Evolutionary conservation across 306 rosid species (phyloP), one percentile per base, ranked within the genome.

Genomic region (Cotoneaster glaucophyllus): DNA sequence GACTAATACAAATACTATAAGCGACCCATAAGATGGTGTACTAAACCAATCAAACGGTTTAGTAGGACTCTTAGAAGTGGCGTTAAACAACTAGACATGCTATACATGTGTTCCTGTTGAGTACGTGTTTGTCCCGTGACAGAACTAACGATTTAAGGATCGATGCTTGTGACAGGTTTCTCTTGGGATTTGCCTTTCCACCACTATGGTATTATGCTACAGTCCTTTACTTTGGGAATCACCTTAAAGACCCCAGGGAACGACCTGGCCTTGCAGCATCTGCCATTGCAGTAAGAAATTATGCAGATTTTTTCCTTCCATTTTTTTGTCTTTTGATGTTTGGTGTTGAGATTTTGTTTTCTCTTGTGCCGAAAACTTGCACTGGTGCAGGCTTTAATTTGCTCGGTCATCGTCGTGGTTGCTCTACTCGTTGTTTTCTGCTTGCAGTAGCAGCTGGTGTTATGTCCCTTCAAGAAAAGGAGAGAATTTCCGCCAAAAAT

Each of bases 191-290:
- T 64, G 87, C 26, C 28, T 80, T 84, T 80, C 82, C 87, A 37
- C 87, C 82, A 8, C 53, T 77, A 8, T 84, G 84, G 87, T 84
- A 77, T 63, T 44, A 67, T 44, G 87, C 87, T 9, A 80, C 77
- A 1, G 74, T 63, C 25, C 84, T 77, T 44, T 83, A 79, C 25
- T 67, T 83, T 44, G 79, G 82, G 48, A 76, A 73, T 37, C 62
- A 32, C 59, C 74, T 17, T 18, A 76, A 72, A 67, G 84, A 79
- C 76, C 86, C 86, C 0, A 79, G 84, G n/a, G 86, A 83, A 66
- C 59, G 84, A 53, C 77, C 83, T 9, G 86, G 84, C 71, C 84
- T 83, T 57, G 86, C 86, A 17, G 86, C 86, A 28, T 83, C 86
- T 45, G 84, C 86, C 39, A 83, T 79, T 62, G 87, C 84, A 41